Base-by-base conservation (phyloP, 2,329 filamentous ascomycete genomes). In the Monosporascus sp. region DNA sequence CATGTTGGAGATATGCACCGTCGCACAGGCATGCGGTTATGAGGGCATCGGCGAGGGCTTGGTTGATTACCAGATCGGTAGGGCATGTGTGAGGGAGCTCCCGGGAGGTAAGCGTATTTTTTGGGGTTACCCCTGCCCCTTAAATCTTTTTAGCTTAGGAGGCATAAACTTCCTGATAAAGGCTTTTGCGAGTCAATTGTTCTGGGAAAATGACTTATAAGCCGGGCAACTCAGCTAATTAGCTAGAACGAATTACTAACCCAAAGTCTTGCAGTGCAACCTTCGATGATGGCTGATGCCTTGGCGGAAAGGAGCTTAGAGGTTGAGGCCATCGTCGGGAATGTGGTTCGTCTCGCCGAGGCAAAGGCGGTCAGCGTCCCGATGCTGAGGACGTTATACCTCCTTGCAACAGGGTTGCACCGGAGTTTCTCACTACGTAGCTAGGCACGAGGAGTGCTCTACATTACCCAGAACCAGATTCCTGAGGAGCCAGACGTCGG, bases 331-430 rank as follows among this genome's bases (percentile, higher is more conserved):
- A 67, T 70, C 31, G 60, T 70, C n/a, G 67, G 67, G 17, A 69
- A 69, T 53, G 57, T 57, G 18, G 61, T 67, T n/a, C 57, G 57
- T 48, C 50, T 66, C 45, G 69, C 64, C 4, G 58, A 44, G 51
- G 58, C 57, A 50, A 67, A 65, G 51, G 59, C 62, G 1, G 53
- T 68, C 9, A 49, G 52, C 14, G 60, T 63, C 49, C 65, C 66
- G 35, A 57, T 65, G 56, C 55, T 74, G 48, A 68, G 70, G 56
- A 72, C 72, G 56, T 65, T 75, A 58, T 72, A 74, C 54, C 54
- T 70, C 31, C 64, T 75, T 49, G 70, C 67, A 43, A 66, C 65
- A 54, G 70, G 71, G 52, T 60, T 75, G 35, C 64, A 57, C 49
- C 50, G 53, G 48, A 63, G 66, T 43, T 64, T 66, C 44, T 50